phyloP scores from a whole-genome alignment of 345 rosid genomes.

The Brassica nigra region DNA sequence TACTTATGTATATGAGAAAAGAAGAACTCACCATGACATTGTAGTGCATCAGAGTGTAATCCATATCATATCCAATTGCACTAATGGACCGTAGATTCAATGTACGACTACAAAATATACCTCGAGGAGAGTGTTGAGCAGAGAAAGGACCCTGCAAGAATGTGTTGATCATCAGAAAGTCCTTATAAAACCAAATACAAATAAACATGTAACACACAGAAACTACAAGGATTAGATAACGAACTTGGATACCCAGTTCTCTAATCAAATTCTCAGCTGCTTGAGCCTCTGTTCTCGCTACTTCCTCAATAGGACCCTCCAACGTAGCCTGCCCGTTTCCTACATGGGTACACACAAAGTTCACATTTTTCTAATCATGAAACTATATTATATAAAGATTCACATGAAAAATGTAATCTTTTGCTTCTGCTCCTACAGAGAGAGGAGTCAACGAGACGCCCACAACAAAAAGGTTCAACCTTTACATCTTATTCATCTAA shows the following conservation, averaged over 20 bases:
- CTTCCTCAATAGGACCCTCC: conserved; percentile 91
- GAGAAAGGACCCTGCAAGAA: conserved; percentile 72
- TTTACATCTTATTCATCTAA: conserved; percentile 4
- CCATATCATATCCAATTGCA: conserved; percentile 99
- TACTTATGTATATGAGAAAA: background rate
- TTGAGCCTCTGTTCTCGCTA: conserved; percentile 72
- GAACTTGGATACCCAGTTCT: conserved; percentile 78
- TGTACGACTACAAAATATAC: conserved; percentile 93
- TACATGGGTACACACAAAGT: conserved; percentile 30
- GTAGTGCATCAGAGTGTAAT: conserved; percentile 94
- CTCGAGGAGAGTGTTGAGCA: conserved; percentile 79
- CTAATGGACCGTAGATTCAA: conserved; percentile 92
- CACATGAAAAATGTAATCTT: conserved; percentile 30
- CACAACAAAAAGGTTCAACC: conserved; percentile 1
- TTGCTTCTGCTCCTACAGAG: background rate
- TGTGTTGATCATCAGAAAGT: conserved; percentile 1
- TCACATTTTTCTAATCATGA: background rate
- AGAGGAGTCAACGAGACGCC: background rate
- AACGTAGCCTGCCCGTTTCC: conserved; percentile 65
- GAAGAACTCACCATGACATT: conserved; percentile 70
- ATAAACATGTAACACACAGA: background rate
- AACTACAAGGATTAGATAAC: conserved; percentile 28
- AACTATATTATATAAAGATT: background rate
- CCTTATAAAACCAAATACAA: conserved; percentile 9
- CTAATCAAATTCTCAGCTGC: conserved; percentile 70